phyloP scores from a whole-genome alignment of 768 basidiomycete genomes.

The Mycena maculata region DNA sequence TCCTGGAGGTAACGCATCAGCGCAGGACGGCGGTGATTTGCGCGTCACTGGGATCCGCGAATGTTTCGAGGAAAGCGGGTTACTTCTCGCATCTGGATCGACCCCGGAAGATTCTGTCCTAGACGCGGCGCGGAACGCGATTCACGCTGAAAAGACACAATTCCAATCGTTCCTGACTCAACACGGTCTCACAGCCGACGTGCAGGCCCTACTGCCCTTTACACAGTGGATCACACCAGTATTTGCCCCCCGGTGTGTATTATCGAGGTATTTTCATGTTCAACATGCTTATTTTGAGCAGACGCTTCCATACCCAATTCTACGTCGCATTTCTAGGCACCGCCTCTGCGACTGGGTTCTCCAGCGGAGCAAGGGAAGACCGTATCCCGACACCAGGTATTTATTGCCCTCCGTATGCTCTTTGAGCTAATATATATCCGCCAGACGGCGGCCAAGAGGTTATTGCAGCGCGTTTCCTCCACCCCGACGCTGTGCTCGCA shows the following conservation, averaged over 20 bases:
- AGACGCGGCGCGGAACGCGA: slow-evolving; percentile 64
- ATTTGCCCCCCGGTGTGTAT: slow-evolving; percentile 65
- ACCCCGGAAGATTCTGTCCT: slow-evolving; percentile 52
- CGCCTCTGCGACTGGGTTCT: slow-evolving; percentile 58
- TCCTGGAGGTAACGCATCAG: slow-evolving; percentile 77
- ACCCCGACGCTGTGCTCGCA: slow-evolving; percentile 62
- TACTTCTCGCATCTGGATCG: slow-evolving; percentile 63
- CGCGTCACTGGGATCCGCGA: slow-evolving; percentile 77
- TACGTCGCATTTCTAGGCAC: slow-evolving; percentile 70
- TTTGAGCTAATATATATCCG: slow-evolving; percentile 4
- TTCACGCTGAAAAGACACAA: slow-evolving; percentile 62
- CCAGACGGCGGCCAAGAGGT: slow-evolving; percentile 77
- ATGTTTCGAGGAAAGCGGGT: slow-evolving; percentile 81
- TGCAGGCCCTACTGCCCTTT: slow-evolving; percentile 68
- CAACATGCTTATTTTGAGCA: slow-evolving; percentile 38
- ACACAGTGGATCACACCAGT: slow-evolving; percentile 82
- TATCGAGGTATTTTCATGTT: not conserved
- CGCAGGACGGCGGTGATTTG: slow-evolving; percentile 65
- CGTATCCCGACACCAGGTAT: slow-evolving; percentile 69
- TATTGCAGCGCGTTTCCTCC: slow-evolving; percentile 73
- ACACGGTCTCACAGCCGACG: slow-evolving; percentile 57
- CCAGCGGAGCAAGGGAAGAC: slow-evolving; percentile 66
- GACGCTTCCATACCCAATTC: slow-evolving; percentile 80
- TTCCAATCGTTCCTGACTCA: slow-evolving; percentile 66
- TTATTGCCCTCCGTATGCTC: not conserved